A percentile compares a stretch with the other conserved stretches of the same genome.
These are phyloP conservation scores for Calonectria hongkongensis DNA, from an alignment of 2,329 filamentous ascomycete genomes.

Conservation along the genomic window DNA sequence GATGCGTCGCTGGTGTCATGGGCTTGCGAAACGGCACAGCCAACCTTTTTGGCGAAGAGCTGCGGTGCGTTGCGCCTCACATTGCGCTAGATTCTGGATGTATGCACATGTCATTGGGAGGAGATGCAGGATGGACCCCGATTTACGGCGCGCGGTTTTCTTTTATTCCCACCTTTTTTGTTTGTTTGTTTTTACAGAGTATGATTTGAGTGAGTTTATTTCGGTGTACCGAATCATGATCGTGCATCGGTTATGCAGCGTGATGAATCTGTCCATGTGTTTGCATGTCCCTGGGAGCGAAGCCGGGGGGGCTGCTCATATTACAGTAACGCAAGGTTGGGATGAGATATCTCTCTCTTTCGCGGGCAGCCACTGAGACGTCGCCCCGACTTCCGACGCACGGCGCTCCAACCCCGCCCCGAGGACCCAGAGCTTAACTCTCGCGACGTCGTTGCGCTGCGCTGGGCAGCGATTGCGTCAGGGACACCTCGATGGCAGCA, in stretches of 20 bases:
- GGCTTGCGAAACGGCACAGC: slow-evolving; percentile 14
- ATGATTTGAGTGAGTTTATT: not conserved
- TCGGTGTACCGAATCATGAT: no score
- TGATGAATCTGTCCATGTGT: not conserved
- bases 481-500: slow-evolving; percentile 53
- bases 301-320: not conserved
- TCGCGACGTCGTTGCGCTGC: slow-evolving; percentile 19
- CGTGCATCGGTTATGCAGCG: no score
- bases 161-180: not conserved
- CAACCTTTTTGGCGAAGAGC: slow-evolving; percentile 23
- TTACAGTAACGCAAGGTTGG: not conserved
- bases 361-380: slow-evolving; percentile 31
- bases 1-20: slow-evolving; percentile 37
- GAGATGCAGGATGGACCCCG: slow-evolving; percentile 9
- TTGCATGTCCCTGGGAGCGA: not conserved
- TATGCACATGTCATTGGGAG: not conserved
- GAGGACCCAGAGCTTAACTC: slow-evolving; percentile 32
- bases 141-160: slow-evolving; percentile 2
- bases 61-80: slow-evolving; percentile 3
- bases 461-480: slow-evolving; percentile 50
- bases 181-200: no score
- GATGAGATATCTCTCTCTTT: not conserved
- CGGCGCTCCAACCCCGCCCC: slow-evolving; percentile 28
- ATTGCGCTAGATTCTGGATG: slow-evolving; percentile 10
- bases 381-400: slow-evolving; percentile 42